Base-by-base conservation (phyloP, 768 basidiomycete species). In the Hydnum rufescens region DNA sequence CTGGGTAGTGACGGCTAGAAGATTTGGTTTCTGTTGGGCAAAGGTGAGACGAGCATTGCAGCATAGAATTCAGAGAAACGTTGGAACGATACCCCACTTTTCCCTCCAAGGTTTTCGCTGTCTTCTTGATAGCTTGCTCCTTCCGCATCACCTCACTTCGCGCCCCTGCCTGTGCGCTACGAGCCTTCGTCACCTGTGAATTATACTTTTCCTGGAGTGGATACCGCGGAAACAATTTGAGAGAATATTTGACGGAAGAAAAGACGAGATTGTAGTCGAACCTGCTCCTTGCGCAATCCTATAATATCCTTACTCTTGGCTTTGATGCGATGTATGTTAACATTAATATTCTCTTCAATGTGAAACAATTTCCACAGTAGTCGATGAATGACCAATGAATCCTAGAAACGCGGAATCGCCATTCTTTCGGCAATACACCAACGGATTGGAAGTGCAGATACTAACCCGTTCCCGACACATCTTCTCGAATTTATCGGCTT, bases 281-380 rank as follows among this genome's bases (percentile, higher is more conserved):
- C 66, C 43, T 87, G 83, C 53, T 85, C 79, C 52, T 74, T 70
- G 18, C 83, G 72, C 28, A 89, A 67, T 2, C 73, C 76, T 1
- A 69, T 68, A 18, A 97, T 70, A 8, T 79, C 74, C 49, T 75
- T 76, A 61, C 83, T 89, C 61, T 82, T 80, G 51, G 70, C 70
- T 44, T 77, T 73, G 54, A 97, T 83, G 46, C 74, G 71, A 22
- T 70, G 68, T 1, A 78, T 75, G 54, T 87, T 83, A 44, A 68
- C 69, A 58, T 82, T 78, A 32, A 97, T 82, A 3, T 76, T 75
- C 58, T 81, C 71, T 62, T 93, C 84, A 53, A 97, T 84, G 64
- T 93, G 87, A 61, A 74, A 96, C 3, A 99, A 66, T 62, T 82
- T 86, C 71, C 84, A 90, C 16, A 97, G 70, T 3, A 87, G 72